Base-by-base conservation (phyloP, 1,139 yeast species). In the Blastobotrys arbuscula region DNA sequence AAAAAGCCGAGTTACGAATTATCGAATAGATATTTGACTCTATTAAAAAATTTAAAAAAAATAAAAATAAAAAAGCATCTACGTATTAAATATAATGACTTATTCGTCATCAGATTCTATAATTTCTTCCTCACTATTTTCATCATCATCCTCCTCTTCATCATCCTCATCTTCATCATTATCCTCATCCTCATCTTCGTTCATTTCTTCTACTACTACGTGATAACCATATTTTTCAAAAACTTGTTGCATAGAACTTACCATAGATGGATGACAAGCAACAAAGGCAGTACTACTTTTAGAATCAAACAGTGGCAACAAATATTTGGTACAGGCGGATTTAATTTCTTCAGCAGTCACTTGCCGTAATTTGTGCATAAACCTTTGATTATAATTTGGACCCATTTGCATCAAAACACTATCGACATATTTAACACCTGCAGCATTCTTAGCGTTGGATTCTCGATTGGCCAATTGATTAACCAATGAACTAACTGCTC, bases 401-500 rank as follows among this genome's bases (percentile, higher is more conserved):
- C 95, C 95, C 51, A 94, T 75, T 54, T 77, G 74, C 61, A 79
- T 78, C 60, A 90, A 73, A 20, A 81, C 73, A 55, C 78, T 76
- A 64, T 88, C 92, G 48, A 74, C 64, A 56, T 81, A 85, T 61
- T 82, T 84, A 26, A 74, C 70, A 47, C 74, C 69, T 9, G 95
- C 90, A 0, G 96, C 83, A 45, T 76, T 75, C 52, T 75, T 76
- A 10, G 67, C 66, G 40, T 64, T 62, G 20, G 81, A 75, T 55
- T 84, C 90, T 3, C 72, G 68, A 40, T 79, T 76, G 1, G 96
- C 95, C 45, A 85, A 70, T 10, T 75, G 72, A 58, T 84, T 83
- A 28, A 88, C 89, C 46, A 87, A 76, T 23, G 85, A 75, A 50
- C 95, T 81, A 35, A 86, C 72, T 2, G 96, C 83, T 53, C 88